Base-by-base conservation (phyloP, 192 early-diverging fungal genomes). In the Coemansia guatemalensis region DNA sequence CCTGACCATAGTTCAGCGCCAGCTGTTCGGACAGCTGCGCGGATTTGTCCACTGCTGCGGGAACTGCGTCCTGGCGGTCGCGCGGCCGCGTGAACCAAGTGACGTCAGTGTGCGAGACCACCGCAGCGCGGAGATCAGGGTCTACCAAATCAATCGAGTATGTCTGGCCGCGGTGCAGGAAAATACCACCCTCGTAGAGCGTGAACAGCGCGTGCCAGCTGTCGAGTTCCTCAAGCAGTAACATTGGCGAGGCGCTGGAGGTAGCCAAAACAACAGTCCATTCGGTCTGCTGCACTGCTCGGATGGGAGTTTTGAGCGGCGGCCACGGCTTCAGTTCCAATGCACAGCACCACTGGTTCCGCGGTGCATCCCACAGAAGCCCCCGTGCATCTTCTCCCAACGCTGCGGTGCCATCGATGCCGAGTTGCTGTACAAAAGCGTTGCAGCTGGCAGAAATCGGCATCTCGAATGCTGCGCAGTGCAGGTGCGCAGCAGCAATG, bases 381-480 rank as follows among this genome's bases (percentile, higher is more conserved):
- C 14, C n/a, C 4, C 24, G 33, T 8, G 21, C 4, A 23, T 26
- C 22, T 8, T 2, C 21, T 25, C 21, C 4, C 25, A 53, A 29
- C 25, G 9, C 39, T 17, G 39, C 12, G 17, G 39, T 44, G 14
- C 39, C 8, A n/a, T 32, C 29, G 7, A 21, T 61, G 21, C 51
- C 48, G 2, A 61, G 48, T 3, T 32, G 22, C 24, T 33, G 49
- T 4, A 53, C 51, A 33, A 53, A 54, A 0, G 4, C 33, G 2
- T 24, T 25, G 51, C 39, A 35, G 32, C 53, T 29, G n/a, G 23
- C 20, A 2, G 24, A 14, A 20, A 72, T 54, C 1, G 68, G 76
- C 30, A 58, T 26, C 73, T 93, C 92, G 30, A 76, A 74, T 32
- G 92, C 90, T 3, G 92, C 89, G 57, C 92, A 93, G 32, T 87